These are phyloP conservation scores for Fusarium mundagurra DNA, from an alignment of 2,329 filamentous ascomycete species.

Conservation along the genomic window DNA sequence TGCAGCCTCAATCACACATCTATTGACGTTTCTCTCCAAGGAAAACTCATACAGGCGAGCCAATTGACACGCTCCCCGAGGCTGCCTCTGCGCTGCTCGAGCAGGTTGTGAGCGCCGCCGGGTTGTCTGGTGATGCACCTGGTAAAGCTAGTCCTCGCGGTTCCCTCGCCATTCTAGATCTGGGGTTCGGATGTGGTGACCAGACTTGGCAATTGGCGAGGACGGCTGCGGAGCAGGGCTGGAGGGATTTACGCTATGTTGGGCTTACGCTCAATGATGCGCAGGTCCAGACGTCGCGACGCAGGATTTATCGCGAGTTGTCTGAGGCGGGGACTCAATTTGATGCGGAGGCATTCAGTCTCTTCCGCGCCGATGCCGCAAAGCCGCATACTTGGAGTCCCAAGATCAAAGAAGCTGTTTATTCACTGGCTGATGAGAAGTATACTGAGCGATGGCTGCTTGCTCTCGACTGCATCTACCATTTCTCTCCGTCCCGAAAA, in stretches of 20 bases:
- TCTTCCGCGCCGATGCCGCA: conserved; percentile 62
- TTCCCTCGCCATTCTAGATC: conserved; percentile 57
- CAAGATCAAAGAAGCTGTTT: conserved; percentile 38
- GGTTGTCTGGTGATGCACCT: conserved; percentile 45
- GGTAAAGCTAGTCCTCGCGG: conserved; percentile 3
- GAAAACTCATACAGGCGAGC: conserved; percentile 44
- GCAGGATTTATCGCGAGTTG: conserved; percentile 40
- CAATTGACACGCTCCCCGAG: conserved; percentile 52
- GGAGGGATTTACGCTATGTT: conserved; percentile 55
- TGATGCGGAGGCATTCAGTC: conserved; percentile 40
- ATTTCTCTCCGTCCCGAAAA: conserved; percentile 63
- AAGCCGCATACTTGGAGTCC: conserved; percentile 55
- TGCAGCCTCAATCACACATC: not conserved
- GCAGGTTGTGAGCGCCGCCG: conserved; percentile 56
- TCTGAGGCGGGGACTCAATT: not conserved
- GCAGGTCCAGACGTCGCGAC: conserved; percentile 55
- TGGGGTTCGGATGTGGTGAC: conserved; percentile 69
- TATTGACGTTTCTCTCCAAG: conserved; percentile 26
- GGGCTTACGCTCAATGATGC: conserved; percentile 61
- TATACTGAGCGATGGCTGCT: conserved; percentile 59
- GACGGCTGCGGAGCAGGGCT: conserved; percentile 33
- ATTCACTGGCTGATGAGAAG: conserved; percentile 37
- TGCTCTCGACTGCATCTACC: conserved; percentile 66
- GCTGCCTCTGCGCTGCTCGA: conserved; percentile 61
- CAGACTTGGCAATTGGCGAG: conserved; percentile 60